Conservation (phyloP, 2,329 filamentous ascomycete genomes). For the Colletotrichum trifolii region DNA sequence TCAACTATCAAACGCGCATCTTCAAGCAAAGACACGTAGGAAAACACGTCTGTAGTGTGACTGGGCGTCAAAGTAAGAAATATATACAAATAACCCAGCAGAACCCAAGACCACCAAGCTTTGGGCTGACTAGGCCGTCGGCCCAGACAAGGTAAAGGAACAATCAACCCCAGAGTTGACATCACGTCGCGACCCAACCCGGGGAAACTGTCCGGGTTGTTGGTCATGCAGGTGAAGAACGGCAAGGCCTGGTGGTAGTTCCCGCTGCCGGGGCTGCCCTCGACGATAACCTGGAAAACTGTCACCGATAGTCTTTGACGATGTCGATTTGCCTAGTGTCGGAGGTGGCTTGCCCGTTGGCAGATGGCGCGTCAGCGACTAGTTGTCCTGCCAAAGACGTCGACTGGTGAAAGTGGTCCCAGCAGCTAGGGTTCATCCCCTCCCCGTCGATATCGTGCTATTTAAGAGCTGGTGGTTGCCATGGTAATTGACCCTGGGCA, state of each 20-base stretch:
- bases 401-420: too few relatives aligned
- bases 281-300: slow-evolving; percentile 60
- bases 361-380: slow-evolving; percentile 47
- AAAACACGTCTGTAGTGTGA: too few relatives aligned
- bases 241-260: slow-evolving; percentile 66
- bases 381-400: too few relatives aligned
- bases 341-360: slow-evolving; percentile 43
- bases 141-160: slow-evolving; percentile 47
- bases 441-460: too few relatives aligned
- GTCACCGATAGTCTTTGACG: slow-evolving; percentile 55
- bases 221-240: slow-evolving; percentile 58
- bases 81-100: too few relatives aligned
- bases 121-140: slow-evolving; percentile 30
- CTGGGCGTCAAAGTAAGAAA: too few relatives aligned
- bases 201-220: slow-evolving; percentile 57
- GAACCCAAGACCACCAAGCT: background rate
- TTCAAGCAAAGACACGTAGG: too few relatives aligned
- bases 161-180: slow-evolving; percentile 52
- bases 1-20: background rate
- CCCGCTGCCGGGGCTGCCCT: slow-evolving; percentile 51
- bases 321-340: slow-evolving; percentile 53
- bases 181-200: slow-evolving; percentile 55
- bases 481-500: too few relatives aligned
- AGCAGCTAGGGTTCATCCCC: too few relatives aligned
- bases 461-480: too few relatives aligned